A percentile compares a stretch with the other conserved stretches of the same genome.
Conservation (phyloP, 192 early-diverging fungal genomes). For the Oehlia diaphana region DNA sequence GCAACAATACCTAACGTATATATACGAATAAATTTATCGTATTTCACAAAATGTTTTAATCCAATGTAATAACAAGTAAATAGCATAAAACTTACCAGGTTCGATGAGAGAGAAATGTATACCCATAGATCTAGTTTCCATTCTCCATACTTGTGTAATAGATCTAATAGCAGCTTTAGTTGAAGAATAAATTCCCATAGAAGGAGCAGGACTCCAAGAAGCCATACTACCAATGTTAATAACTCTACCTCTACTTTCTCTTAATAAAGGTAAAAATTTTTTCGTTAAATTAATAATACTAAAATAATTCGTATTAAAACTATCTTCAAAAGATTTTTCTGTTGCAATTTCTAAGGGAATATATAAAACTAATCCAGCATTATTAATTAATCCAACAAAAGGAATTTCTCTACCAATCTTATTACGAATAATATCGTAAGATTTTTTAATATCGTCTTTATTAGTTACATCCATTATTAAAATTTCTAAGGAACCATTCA, state of each 20-base stretch:
- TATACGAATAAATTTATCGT: not conserved
- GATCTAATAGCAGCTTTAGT: conserved; percentile 21
- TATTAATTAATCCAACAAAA: conserved; percentile 24
- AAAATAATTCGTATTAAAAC: conserved; percentile 32
- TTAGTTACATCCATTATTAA: conserved; percentile 21
- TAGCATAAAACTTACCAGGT: conserved; percentile 5
- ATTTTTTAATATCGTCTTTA: conserved; percentile 9
- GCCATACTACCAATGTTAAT: conserved; percentile 25
- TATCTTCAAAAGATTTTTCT: conserved; percentile 11
- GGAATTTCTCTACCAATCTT: not conserved
- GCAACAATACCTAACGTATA: conserved; percentile 7
- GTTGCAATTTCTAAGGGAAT: conserved; percentile 23
- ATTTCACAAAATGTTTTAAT: not conserved
- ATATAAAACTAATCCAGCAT: conserved; percentile 11
- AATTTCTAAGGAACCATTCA: not conserved
- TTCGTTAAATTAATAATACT: conserved; percentile 23
- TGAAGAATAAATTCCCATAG: conserved; percentile 23
- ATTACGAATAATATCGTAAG: not conserved
- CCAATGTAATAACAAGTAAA: not conserved
- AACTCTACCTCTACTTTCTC: conserved; percentile 15
- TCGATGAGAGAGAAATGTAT: conserved; percentile 14
- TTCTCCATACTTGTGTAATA: conserved; percentile 17
- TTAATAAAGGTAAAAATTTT: conserved; percentile 24
- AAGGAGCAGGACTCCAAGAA: not conserved
- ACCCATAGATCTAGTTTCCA: conserved; percentile 16